Evolutionary conservation across 257 asterid species (phyloP).

Genomic region (Solanum stenotomum): DNA sequence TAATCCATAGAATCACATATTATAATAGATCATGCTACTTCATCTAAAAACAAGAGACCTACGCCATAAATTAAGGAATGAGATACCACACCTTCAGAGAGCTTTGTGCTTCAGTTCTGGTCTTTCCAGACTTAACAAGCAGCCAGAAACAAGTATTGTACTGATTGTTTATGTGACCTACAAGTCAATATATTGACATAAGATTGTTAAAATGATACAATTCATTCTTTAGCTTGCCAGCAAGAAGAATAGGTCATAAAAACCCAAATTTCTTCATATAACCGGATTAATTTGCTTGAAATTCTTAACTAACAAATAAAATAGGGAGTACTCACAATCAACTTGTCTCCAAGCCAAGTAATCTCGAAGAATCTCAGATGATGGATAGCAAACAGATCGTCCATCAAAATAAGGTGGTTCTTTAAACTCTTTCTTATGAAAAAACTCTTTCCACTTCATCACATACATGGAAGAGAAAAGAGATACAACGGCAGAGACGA

Average conservation of each 20-base stretch:
- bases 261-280: not conserved
- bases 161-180: slow-evolving; percentile 94
- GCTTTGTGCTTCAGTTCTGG: slow-evolving; percentile 63
- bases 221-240: not conserved
- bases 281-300: not conserved
- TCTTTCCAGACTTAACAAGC: slow-evolving; percentile 86
- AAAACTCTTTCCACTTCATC: slow-evolving; percentile 61
- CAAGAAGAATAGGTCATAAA: not conserved
- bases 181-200: slow-evolving; percentile 1
- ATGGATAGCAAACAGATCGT: slow-evolving; percentile 81
- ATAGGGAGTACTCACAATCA: slow-evolving; percentile 51
- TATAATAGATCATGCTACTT: not conserved
- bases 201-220: not conserved
- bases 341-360: slow-evolving; percentile 95
- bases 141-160: slow-evolving; percentile 92
- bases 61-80: not conserved
- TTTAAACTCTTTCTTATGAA: slow-evolving; percentile 49
- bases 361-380: slow-evolving; percentile 54
- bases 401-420: slow-evolving; percentile 70
- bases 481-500: slow-evolving; percentile 63
- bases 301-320: not conserved
- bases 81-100: slow-evolving; percentile 42
- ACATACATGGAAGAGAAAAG: slow-evolving; percentile 62
- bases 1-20: not conserved
- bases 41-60: not conserved